Evolutionary conservation across 2,329 filamentous ascomycete species (phyloP).

Genomic region (Fusarium coicis): DNA sequence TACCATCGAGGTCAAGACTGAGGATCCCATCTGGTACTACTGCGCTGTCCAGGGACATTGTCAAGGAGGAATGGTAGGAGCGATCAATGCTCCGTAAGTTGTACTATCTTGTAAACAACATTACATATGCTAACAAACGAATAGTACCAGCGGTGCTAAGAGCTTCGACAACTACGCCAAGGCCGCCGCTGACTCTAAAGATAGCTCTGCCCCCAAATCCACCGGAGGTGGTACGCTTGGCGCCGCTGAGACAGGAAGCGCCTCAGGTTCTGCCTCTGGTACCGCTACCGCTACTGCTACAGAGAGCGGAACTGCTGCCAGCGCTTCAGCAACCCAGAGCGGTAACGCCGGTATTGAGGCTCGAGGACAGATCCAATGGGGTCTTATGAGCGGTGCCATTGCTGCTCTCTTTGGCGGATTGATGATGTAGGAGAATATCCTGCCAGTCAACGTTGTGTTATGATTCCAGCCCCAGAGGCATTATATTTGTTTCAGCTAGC

Average conservation of each 20-base stretch:
- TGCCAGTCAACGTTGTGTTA: conserved; percentile 10
- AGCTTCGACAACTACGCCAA: conserved; percentile 26
- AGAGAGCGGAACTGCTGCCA: conserved; percentile 4
- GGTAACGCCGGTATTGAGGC: conserved; percentile 33
- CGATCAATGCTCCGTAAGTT: conserved; percentile 47
- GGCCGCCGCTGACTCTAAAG: conserved; percentile 20
- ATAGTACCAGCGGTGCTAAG: conserved; percentile 29
- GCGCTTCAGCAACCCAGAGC: conserved; percentile 10
- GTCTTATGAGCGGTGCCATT: conserved; percentile 38
- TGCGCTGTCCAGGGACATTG: conserved; percentile 70
- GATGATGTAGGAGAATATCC: conserved; percentile 30
- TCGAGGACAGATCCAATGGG: conserved; percentile 41
- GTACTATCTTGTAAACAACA: background rate
- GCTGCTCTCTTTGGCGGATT: conserved; percentile 38
- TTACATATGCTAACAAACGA: background rate
- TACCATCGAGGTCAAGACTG: conserved; percentile 46
- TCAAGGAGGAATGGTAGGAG: conserved; percentile 69
- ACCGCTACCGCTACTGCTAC: conserved; percentile 29
- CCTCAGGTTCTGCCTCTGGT: conserved; percentile 16
- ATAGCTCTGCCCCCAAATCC: conserved; percentile 35
- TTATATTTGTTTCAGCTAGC: conserved; percentile 21
- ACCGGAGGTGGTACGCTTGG: conserved; percentile 34
- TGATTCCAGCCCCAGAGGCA: conserved; percentile 19
- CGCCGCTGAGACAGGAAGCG: conserved; percentile 22
- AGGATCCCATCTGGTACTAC: conserved; percentile 72